Evolutionary conservation across 2,329 filamentous ascomycete genomes (phyloP), one percentile per base, ranked within the genome.

Genomic region (Fusarium sulawesiense): DNA sequence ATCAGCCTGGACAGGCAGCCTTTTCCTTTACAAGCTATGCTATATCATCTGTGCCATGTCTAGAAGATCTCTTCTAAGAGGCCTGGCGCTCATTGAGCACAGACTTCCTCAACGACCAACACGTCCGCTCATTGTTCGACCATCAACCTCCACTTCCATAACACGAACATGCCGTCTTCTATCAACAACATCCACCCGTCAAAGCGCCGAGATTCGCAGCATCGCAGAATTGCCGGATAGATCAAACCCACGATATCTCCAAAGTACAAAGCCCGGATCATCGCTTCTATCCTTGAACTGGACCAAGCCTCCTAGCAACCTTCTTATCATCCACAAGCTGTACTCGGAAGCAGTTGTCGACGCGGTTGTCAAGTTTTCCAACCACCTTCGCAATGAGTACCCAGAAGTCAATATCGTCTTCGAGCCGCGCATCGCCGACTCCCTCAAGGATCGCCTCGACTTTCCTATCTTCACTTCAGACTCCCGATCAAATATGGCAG

Each of bases 381-480:
- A 88, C 73, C 92, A 98, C 79, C 87, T 98, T 62, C 88, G 90
- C 72, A 85, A 84, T 66, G 93, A 93, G 63, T 98, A 98, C 79
- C 91, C 93, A 2, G 88, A 88, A 55, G 88, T 94, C 68, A 92
- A 93, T 75, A 85, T 98, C 50, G 88, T 98, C 13, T 90, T 98
- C 72, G 96, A 98, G 80, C 89, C 87, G 5, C 85, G 89, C 50
- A 89, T 94, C 18, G 94, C 95, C 5, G 78, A 86, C 8, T 86
- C 90, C 64, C 83, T 98, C 32, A 92, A 97, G 78, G 83, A 88
- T 6, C 83, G 83, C 3, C 84, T 98, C 7, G 80, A 88, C 6
- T 94, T 94, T 69, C 92, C 94, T 7, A 86, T 97, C 42, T 94
- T 93, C 76, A 85, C 87, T 34, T 81, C 81, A 56, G 84, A 81